Evolutionary conservation across 2,329 filamentous ascomycete genomes (phyloP).

Genomic region (Fusarium chuoi): DNA sequence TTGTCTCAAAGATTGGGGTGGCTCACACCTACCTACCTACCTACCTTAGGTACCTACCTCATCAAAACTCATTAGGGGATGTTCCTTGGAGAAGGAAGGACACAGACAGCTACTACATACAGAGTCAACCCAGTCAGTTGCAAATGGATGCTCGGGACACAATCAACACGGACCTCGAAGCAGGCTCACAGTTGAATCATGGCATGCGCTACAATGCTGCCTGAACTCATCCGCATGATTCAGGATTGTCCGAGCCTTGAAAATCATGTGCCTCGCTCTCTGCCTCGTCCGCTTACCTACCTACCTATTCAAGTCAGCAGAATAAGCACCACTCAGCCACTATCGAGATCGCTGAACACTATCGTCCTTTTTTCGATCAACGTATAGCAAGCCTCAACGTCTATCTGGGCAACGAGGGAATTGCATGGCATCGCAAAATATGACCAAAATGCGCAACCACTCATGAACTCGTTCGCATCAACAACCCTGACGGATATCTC

Average conservation of each 20-base stretch:
- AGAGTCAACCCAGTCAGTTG: not conserved
- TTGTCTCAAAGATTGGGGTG: not conserved
- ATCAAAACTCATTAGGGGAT: conserved; percentile 11
- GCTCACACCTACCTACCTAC: not conserved
- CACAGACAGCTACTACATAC: not conserved
- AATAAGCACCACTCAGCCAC: conserved; percentile 6
- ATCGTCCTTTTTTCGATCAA: not conserved
- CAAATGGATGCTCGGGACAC: not conserved
- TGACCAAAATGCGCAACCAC: conserved; percentile 4
- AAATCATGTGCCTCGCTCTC: conserved; percentile 9
- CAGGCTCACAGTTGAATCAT: conserved; percentile 15
- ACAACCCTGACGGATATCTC: conserved; percentile 37
- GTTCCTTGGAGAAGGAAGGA: not conserved
- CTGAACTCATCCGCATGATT: not conserved
- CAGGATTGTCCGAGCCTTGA: not conserved
- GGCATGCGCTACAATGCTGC: not conserved
- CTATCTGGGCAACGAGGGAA: not conserved
- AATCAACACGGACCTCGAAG: conserved; percentile 10
- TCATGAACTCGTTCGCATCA: conserved; percentile 28
- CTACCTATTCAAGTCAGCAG: not conserved
- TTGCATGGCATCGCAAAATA: conserved; percentile 8
- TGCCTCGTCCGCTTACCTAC: conserved; percentile 4
- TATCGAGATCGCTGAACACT: conserved; percentile 13
- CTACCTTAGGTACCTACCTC: not conserved
- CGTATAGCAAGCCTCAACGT: not conserved